Conservation (phyloP, 75 land plant genomes). For the Sequoia sempervirens region DNA sequence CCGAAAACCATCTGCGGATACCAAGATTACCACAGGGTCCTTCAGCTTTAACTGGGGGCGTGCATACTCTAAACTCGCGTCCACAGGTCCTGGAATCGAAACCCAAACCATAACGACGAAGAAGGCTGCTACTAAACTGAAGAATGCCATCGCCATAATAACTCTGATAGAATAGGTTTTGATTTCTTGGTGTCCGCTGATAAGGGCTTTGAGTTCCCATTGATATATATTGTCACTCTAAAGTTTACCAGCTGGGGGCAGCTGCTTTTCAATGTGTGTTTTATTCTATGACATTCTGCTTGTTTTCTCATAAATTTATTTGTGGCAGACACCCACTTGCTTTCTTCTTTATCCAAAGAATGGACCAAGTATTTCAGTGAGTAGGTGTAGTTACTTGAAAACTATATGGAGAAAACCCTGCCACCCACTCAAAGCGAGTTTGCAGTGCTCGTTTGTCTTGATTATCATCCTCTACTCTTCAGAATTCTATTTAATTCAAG, state of each 20-base stretch:
- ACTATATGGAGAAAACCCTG: too few relatives aligned
- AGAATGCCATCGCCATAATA: neutral
- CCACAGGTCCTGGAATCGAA: neutral
- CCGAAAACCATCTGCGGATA: constrained; percentile 89
- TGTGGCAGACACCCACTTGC: too few relatives aligned
- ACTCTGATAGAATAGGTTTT: neutral
- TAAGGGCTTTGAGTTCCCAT: neutral
- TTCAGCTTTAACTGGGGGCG: constrained; percentile 48
- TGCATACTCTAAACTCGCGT: constrained; percentile 6
- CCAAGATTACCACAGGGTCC: constrained; percentile 58
- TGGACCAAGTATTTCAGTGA: too few relatives aligned
- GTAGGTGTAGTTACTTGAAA: too few relatives aligned
- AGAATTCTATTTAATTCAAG: too few relatives aligned
- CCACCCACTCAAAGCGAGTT: too few relatives aligned
- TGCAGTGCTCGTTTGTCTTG: too few relatives aligned
- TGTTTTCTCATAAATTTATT: too few relatives aligned
- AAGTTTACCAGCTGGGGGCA: too few relatives aligned
- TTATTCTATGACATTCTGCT: neutral
- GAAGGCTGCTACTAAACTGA: constrained; percentile 6
- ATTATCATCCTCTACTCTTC: too few relatives aligned
- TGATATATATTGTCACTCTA: too few relatives aligned
- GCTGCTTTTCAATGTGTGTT: neutral
- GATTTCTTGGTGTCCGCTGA: neutral
- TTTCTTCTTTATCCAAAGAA: too few relatives aligned
- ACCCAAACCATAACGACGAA: constrained; percentile 20